Base-by-base conservation (phyloP, 164 flowering plant genomes). In the Sedum album region DNA sequence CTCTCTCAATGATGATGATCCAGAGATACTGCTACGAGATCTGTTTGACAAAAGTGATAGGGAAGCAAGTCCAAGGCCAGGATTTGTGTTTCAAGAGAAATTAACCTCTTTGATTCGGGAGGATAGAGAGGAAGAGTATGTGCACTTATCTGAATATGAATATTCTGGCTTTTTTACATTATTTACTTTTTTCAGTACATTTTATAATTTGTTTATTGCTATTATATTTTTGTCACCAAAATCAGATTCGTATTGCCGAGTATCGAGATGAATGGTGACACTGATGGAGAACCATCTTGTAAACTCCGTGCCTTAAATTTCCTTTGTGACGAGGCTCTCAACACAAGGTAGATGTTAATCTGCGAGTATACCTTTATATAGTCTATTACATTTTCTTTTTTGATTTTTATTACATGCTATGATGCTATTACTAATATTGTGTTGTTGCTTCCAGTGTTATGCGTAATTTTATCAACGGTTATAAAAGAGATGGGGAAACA, bases 311-410 rank as follows among this genome's bases (percentile, higher is more conserved):
- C 72, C 60, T 55, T 75, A 66, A 71, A 53, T 68, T 75, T 75
- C 65, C 71, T 75, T 20, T 75, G 77, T 60, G 77, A 75, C 53
- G 77, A 75, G 69, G 74, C 71, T 63, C 77, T 74, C 39, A 65
- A 68, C 41, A 67, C 77, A 18, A 42, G 20, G 77, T 68, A 74
- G 35, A 70, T 28, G 39, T 20, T n/a, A 31, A n/a, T 46, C 11
- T 5, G 20, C 35, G 25, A 61, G 35, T 66, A 46, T 18, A 11
- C 25, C 13, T 14, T 23, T 3, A 46, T 13, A 15, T 15, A 31
- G 38, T 63, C 61, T 62, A 13, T 8, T 66, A 1, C 41, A 41
- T 38, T 38, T 18, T 28, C 44, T 21, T 14, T 46, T 31, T 14
- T 35, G 38, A 39, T 33, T 39, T 36, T 21, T n/a, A n/a, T n/a